A percentile compares a stretch with the other conserved stretches of the same genome.
These are phyloP conservation scores for Agastache rugosa DNA, from an alignment of 257 asterid genomes.

Conservation along the genomic window DNA sequence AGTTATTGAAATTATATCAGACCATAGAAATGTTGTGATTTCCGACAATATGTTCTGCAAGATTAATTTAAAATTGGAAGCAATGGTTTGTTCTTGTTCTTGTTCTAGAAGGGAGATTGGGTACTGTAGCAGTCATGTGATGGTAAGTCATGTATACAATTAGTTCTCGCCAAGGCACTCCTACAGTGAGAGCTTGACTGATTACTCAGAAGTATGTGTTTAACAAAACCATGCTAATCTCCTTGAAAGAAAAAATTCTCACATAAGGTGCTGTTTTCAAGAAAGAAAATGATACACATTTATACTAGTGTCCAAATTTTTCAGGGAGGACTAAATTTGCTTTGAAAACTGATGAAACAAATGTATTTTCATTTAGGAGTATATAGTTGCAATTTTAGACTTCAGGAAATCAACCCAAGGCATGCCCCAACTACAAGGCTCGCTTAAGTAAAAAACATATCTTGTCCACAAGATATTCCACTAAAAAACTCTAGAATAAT, in stretches of 20 bases:
- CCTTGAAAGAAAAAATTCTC: constrained; percentile 7
- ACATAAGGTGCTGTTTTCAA: background rate
- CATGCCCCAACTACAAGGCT: constrained; percentile 20
- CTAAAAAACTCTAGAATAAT: constrained; percentile 17
- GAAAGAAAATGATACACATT: too few species aligned
- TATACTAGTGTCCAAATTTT: too few species aligned
- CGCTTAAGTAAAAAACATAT: background rate
- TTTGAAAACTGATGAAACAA: too few species aligned
- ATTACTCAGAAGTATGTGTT: background rate
- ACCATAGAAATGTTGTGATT: background rate
- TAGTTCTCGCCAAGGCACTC: background rate
- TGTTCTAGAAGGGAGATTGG: constrained; percentile 1
- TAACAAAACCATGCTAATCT: background rate
- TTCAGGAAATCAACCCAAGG: constrained; percentile 22
- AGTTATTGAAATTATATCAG: constrained; percentile 23
- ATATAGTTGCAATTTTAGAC: background rate
- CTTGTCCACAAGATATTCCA: too few species aligned
- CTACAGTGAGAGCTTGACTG: background rate
- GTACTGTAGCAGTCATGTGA: background rate
- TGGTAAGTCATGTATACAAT: background rate
- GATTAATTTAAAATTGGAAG: constrained; percentile 11
- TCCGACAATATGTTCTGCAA: background rate
- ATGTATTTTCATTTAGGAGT: background rate
- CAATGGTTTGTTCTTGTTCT: background rate
- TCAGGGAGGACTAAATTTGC: too few species aligned